Percentiles rank a stretch among this genome's conserved stretches.
phyloP scores from a whole-genome alignment of 1,284 basidiomycete genomes.

The Tilletia caries region DNA sequence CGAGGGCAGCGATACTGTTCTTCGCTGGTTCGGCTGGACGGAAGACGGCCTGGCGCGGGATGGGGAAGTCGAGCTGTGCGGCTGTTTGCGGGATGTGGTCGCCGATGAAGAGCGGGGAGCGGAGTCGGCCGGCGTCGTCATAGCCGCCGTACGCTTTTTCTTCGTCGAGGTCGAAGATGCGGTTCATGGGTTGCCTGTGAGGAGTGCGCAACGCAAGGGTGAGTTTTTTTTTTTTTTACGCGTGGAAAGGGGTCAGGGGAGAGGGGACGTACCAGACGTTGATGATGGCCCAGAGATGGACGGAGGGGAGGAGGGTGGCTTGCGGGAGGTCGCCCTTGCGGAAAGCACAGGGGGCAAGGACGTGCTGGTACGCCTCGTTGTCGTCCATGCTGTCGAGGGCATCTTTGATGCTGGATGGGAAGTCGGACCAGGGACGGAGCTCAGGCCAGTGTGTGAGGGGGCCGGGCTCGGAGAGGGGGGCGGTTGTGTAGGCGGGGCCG shows the following conservation, averaged over 20 bases:
- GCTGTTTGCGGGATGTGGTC: constrained; percentile 18
- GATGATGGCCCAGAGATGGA: constrained; percentile 21
- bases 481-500: background rate
- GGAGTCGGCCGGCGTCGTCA: background rate
- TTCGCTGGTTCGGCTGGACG: background rate
- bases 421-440: background rate
- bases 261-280: constrained; percentile 17
- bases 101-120: constrained; percentile 15
- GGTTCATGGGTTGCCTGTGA: constrained; percentile 6
- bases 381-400: constrained; percentile 10
- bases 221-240: no score
- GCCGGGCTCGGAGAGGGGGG: background rate
- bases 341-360: constrained; percentile 19
- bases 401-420: background rate
- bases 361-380: constrained; percentile 17
- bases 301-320: constrained; percentile 20
- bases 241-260: background rate
- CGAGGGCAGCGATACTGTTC: constrained; percentile 15
- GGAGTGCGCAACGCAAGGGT: no score
- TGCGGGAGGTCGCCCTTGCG: constrained; percentile 19
- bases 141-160: constrained; percentile 16
- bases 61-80: background rate
- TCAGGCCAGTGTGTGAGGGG: background rate
- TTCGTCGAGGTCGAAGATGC: constrained; percentile 17
- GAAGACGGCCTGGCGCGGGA: constrained; percentile 21